Percentiles rank a stretch among this genome's conserved stretches.
These are phyloP conservation scores for Gnaphalium uliginosum DNA, from an alignment of 129 eudicot species.

Conservation along the genomic window DNA sequence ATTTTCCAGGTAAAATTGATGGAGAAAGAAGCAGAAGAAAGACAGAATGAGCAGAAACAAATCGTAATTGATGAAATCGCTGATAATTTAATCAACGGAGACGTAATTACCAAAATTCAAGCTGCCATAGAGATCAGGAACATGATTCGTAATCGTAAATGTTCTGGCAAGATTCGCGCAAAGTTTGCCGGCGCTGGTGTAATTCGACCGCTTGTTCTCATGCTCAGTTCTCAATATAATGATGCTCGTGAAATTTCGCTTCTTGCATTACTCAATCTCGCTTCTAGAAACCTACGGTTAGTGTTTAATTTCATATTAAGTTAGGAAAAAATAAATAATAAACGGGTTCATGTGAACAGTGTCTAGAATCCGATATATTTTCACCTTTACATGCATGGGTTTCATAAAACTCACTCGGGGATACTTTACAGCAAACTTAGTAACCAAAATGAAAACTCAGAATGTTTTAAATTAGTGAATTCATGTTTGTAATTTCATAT, in stretches of 20 bases:
- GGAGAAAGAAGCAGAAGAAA: conserved; percentile 24
- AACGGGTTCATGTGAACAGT: too few species aligned
- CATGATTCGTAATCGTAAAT: conserved; percentile 57
- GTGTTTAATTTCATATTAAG: background rate
- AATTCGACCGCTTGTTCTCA: conserved; percentile 57
- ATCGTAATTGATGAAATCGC: conserved; percentile 45
- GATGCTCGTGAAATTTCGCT: conserved; percentile 62
- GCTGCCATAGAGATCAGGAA: conserved; percentile 65
- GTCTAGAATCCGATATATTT: too few species aligned
- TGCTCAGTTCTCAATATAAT: conserved; percentile 43
- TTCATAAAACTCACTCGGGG: too few species aligned
- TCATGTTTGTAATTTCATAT: too few species aligned
- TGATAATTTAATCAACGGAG: conserved; percentile 42
- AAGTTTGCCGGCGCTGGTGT: conserved; percentile 69
- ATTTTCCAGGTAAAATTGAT: background rate
- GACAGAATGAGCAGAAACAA: conserved; percentile 34
- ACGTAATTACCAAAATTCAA: conserved; percentile 47
- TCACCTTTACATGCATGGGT: too few species aligned
- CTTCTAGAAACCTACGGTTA: conserved; percentile 62
- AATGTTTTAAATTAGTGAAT: too few species aligned
- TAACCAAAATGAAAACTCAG: too few species aligned
- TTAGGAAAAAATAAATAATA: too few species aligned
- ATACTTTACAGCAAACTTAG: too few species aligned
- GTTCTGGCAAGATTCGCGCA: conserved; percentile 47
- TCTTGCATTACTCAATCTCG: conserved; percentile 74